A percentile compares a stretch with the other conserved stretches of the same genome.
These are phyloP conservation scores for apple (Malus domestica) DNA, from an alignment of 306 rosid species.

Conservation along the genomic window DNA sequence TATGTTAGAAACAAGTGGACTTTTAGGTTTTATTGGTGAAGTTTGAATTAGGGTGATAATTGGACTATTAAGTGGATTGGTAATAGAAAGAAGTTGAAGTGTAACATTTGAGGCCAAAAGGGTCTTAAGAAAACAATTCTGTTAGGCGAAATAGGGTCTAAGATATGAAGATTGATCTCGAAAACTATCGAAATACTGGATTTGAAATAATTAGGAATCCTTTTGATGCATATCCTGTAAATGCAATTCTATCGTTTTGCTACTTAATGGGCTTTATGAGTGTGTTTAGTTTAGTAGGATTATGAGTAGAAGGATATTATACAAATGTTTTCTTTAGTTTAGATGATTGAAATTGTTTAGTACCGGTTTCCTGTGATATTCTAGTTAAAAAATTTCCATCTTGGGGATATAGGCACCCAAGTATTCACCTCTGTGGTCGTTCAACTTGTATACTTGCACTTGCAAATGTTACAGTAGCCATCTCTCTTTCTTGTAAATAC, in stretches of 20 bases:
- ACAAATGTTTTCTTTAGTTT: neutral
- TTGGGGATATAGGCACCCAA: neutral
- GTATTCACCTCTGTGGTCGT: neutral
- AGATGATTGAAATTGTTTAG: neutral
- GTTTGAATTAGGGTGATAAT: neutral
- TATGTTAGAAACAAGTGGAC: neutral
- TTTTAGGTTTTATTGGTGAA: neutral
- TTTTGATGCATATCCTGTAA: neutral
- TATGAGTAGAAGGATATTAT: neutral
- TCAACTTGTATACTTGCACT: neutral
- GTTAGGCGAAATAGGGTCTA: neutral
- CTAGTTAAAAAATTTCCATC: neutral
- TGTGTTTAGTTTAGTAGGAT: neutral
- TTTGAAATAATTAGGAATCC: neutral
- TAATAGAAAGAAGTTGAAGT: neutral
- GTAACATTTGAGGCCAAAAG: neutral
- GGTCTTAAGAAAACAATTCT: neutral
- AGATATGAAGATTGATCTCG: neutral
- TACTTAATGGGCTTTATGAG: neutral
- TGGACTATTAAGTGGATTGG: slow-evolving; percentile 1
- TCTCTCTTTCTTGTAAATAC: neutral
- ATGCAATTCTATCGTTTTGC: neutral
- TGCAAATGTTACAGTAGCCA: neutral
- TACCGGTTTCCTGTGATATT: neutral
- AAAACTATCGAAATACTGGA: neutral